Percentiles rank a stretch among this genome's conserved stretches.
phyloP scores from a whole-genome alignment of 2,329 filamentous ascomycete genomes.

The Diaporthe citrichinensis region DNA sequence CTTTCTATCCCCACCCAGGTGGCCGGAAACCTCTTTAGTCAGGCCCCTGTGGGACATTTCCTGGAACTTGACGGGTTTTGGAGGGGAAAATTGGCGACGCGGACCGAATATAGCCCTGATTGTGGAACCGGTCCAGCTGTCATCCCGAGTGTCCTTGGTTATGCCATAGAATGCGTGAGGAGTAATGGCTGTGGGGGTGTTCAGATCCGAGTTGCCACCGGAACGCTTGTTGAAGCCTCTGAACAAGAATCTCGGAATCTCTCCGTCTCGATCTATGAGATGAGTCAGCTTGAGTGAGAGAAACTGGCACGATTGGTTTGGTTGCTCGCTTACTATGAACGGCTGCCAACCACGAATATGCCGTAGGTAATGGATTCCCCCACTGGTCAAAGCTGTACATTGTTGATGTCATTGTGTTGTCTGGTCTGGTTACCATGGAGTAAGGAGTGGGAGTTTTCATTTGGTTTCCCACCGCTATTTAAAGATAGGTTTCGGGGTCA shows the following conservation, averaged over 20 bases:
- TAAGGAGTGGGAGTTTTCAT: no score
- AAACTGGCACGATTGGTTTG: background rate
- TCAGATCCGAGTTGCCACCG: background rate
- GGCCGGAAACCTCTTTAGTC: background rate
- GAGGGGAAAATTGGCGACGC: background rate
- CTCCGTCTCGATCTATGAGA: background rate
- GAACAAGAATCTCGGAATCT: background rate
- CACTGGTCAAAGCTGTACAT: background rate
- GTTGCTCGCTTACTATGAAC: background rate
- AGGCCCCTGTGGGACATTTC: background rate
- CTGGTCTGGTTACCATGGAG: background rate
- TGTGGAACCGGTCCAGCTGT: background rate
- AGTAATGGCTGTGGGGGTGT: background rate
- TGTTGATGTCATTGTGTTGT: background rate
- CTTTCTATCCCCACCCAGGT: background rate
- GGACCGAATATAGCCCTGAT: background rate
- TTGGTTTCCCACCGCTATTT: background rate
- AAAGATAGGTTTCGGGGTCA: background rate
- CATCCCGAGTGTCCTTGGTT: background rate
- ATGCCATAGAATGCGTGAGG: background rate
- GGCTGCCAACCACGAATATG: background rate
- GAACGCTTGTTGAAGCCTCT: background rate
- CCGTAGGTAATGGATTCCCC: background rate
- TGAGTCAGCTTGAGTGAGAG: background rate
- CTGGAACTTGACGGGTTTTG: no score